Conservation (phyloP, 257 asterid species). For the Henckelia pumila region DNA sequence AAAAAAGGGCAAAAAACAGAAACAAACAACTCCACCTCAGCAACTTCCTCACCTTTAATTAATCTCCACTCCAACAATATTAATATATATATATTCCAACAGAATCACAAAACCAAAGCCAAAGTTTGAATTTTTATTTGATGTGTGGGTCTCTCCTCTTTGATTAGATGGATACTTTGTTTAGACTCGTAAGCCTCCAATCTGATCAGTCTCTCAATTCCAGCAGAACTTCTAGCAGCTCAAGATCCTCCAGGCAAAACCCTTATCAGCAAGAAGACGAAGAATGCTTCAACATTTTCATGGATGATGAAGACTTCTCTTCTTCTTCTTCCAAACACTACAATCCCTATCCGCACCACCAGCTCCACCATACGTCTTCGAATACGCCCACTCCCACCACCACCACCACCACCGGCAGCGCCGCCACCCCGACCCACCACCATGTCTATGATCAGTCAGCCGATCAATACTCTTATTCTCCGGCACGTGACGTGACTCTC, state of each 20-base stretch:
- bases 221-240: constrained; percentile 75
- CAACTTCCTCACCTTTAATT: neutral
- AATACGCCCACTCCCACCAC: constrained; percentile 49
- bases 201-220: constrained; percentile 76
- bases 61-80: constrained; percentile 22
- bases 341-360: constrained; percentile 31
- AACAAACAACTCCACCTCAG: constrained; percentile 44
- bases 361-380: constrained; percentile 23
- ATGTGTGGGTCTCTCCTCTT: constrained; percentile 44
- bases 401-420: constrained; percentile 35
- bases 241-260: constrained; percentile 62
- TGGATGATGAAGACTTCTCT: constrained; percentile 91
- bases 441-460: constrained; percentile 31
- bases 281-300: constrained; percentile 98
- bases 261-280: constrained; percentile 44
- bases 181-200: constrained; percentile 79
- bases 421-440: constrained; percentile 37
- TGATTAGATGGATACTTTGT: constrained; percentile 93
- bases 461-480: constrained; percentile 40
- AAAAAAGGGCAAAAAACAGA: constrained; percentile 14
- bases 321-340: constrained; percentile 77
- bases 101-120: constrained; percentile 32
- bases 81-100: constrained; percentile 26
- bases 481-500: constrained; percentile 39
- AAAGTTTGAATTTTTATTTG: constrained; percentile 23